Percentiles rank a stretch among this genome's conserved stretches.
Evolutionary conservation across 345 rosid genomes (phyloP).

Genomic region (Iberis pinnata): DNA sequence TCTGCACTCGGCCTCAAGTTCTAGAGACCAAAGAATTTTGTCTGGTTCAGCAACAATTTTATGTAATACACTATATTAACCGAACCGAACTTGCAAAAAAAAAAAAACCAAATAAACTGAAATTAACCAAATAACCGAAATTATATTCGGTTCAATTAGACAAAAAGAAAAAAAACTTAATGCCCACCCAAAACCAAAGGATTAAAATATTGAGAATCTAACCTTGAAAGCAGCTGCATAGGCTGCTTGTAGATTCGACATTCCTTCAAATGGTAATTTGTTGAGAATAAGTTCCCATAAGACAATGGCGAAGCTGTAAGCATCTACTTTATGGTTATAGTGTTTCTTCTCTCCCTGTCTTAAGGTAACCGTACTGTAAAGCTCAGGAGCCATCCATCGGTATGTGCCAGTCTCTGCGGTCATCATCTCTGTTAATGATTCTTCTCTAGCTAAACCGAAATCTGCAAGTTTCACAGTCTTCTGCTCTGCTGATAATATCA

Average conservation of each 20-base stretch:
- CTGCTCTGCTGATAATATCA: constrained; percentile 75
- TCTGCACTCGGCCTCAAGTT: constrained; percentile 83
- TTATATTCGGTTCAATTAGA: no score
- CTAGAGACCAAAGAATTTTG: no score
- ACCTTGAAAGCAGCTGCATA: constrained; percentile 99
- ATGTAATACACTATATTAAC: no score
- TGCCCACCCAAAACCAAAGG: no score
- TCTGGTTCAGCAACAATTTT: no score
- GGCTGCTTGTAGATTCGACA: constrained; percentile 99
- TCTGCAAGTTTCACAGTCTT: constrained; percentile 84
- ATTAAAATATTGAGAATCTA: no score
- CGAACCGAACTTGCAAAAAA: no score
- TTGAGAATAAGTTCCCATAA: constrained; percentile 95
- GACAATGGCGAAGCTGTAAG: constrained; percentile 90
- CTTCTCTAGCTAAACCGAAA: constrained; percentile 98
- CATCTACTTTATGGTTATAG: constrained; percentile 90
- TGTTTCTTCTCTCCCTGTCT: constrained; percentile 97
- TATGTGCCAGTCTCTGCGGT: constrained; percentile 98
- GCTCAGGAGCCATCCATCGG: constrained; percentile 99
- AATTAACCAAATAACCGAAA: constrained; percentile 5
- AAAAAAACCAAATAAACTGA: no score
- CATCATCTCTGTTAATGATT: constrained; percentile 97
- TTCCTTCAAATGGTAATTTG: constrained; percentile 94
- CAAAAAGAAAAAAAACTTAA: no score
- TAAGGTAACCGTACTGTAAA: constrained; percentile 91